Evolutionary conservation across 768 basidiomycete species (phyloP), one percentile per base, ranked within the genome.

Genomic region (Lactarius sp.): DNA sequence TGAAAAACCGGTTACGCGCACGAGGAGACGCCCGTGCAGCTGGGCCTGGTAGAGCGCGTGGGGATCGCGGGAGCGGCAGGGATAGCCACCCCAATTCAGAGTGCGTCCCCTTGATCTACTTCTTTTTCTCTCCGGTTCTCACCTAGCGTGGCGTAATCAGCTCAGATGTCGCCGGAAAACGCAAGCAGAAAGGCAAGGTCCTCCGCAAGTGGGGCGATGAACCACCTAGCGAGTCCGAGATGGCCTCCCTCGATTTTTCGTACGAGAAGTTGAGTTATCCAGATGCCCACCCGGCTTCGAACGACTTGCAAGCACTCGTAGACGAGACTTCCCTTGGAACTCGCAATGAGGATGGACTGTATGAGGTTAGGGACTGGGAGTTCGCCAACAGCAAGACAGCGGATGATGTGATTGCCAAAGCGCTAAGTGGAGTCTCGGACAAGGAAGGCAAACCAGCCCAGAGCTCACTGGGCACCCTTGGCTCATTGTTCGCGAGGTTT

Each of bases 201-300:
- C 88, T 88, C 73, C 86, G 97, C 36, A 98, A 94, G 76, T 99
- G 97, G 97, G 93, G 87, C 27, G 85, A 96, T 70, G 83, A 86
- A 67, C 80, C 81, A 1, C 87, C 89, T 4, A 87, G 85, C 10
- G 91, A 92, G 67, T 80, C 82, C 16, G 97, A 98, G 67, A 96
- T 98, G 92, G 92, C 88, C 6, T 86, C 90, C 47, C 82, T 98
- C 58, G 94, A 99, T 74, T 98, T 91, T 74, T 92, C 88, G 67
- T 69, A 77, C 53, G 84, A 88, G 69, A 85, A 84, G 66, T 64
- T 69, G 8, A 70, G 73, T 44, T 62, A 68, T 42, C 69, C 76
- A 1, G 79, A 79, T 57, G 69, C 73, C 7, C 66, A 71, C 6
- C 64, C 71, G 3, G 71, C 71, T 49, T 73, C 72, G 2, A 73